Percentiles rank a stretch among this genome's conserved stretches.
These are phyloP conservation scores for Phytophthora vignae DNA, from an alignment of 352 stramenopile genomes.

Conservation along the genomic window DNA sequence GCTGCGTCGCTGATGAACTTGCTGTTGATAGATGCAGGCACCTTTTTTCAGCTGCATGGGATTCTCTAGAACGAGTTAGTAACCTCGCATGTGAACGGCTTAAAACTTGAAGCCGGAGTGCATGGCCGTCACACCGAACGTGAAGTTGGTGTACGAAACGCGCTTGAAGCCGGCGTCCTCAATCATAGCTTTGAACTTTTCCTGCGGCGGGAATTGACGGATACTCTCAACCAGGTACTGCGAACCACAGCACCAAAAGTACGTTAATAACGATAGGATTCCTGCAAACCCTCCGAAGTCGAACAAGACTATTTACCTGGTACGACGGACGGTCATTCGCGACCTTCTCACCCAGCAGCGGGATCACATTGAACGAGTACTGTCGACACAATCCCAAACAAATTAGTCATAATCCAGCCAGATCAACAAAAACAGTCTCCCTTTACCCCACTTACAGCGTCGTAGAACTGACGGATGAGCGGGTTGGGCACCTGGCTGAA, in stretches of 20 bases:
- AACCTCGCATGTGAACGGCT: constrained; percentile 6
- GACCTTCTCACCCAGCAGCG: constrained; percentile 94
- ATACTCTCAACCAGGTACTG: constrained; percentile 99
- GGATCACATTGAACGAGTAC: constrained; percentile 99
- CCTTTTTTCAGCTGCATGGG: neutral
- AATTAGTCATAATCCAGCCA: neutral
- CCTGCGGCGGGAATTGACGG: constrained; percentile 97
- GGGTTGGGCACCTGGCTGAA: constrained; percentile 96
- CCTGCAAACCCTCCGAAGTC: no score
- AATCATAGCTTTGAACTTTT: constrained; percentile 96
- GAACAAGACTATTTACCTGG: constrained; percentile 62
- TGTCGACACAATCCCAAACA: constrained; percentile 31
- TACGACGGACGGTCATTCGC: constrained; percentile 97
- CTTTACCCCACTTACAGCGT: constrained; percentile 66
- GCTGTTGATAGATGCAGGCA: constrained; percentile 17
- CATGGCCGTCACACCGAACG: constrained; percentile 96
- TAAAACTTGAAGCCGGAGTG: constrained; percentile 97
- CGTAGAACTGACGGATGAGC: constrained; percentile 95
- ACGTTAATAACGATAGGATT: neutral
- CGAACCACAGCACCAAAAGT: neutral
- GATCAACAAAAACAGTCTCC: neutral
- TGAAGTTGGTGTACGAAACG: constrained; percentile 97
- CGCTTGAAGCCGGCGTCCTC: constrained; percentile 93
- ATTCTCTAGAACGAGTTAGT: constrained; percentile 14
- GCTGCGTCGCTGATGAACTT: constrained; percentile 8